A percentile compares a stretch with the other conserved stretches of the same genome.
phyloP scores from a whole-genome alignment of 768 basidiomycete species.

The Stropharia rugosoannulata region DNA sequence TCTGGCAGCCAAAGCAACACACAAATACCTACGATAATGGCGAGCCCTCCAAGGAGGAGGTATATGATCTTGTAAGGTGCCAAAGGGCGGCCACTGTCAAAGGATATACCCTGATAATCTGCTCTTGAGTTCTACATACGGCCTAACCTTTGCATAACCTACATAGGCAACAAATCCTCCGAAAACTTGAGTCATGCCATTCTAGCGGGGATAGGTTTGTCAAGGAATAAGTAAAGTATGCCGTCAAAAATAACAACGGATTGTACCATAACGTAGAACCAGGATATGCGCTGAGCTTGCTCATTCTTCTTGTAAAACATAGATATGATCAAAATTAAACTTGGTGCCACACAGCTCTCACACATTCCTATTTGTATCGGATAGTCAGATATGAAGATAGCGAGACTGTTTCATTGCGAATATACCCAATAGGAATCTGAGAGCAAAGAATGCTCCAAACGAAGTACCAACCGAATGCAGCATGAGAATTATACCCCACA shows the following conservation, averaged over 20 bases:
- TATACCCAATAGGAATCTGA: conserved; percentile 59
- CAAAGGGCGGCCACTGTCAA: conserved; percentile 43
- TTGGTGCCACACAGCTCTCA: conserved; percentile 65
- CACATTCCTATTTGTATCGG: conserved; percentile 49
- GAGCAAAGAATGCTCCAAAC: conserved; percentile 61
- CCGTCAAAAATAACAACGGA: neutral
- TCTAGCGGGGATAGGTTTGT: conserved; percentile 30
- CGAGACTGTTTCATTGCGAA: neutral
- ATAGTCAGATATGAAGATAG: neutral
- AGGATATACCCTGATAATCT: conserved; percentile 49
- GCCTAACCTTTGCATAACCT: conserved; percentile 10
- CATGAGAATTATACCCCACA: conserved; percentile 63
- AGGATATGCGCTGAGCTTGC: conserved; percentile 60
- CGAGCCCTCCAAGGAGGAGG: conserved; percentile 57
- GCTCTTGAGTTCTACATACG: neutral
- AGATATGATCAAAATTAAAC: conserved; percentile 58
- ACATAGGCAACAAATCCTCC: conserved; percentile 68
- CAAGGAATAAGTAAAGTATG: neutral
- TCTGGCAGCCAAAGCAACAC: conserved; percentile 65
- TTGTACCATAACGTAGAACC: conserved; percentile 65
- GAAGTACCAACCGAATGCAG: conserved; percentile 55
- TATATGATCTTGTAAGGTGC: conserved; percentile 65
- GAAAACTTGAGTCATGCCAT: conserved; percentile 57
- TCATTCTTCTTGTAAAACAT: conserved; percentile 74
- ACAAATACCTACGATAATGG: conserved; percentile 54